phyloP scores from a whole-genome alignment of 345 rosid genomes.

The Salix udensis region DNA sequence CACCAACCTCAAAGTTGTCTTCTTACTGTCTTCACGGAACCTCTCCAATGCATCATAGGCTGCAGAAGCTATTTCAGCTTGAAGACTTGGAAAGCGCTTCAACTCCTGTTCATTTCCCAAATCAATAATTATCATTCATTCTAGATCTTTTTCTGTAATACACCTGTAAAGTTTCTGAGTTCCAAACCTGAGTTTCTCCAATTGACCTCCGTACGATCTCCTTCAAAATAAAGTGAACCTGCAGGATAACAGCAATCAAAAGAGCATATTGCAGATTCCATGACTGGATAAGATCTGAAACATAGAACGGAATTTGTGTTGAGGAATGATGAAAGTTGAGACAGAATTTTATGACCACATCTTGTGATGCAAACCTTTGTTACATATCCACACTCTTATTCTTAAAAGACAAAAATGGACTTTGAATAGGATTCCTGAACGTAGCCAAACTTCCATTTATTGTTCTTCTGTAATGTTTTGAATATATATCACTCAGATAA shows the following conservation, averaged over 20 bases:
- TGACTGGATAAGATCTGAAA: not conserved
- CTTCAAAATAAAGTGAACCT: conserved; percentile 62
- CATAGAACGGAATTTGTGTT: too few species aligned
- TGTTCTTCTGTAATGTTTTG: too few species aligned
- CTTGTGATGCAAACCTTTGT: not conserved
- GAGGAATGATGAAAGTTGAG: not conserved
- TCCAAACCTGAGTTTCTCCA: conserved; percentile 54
- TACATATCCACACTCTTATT: not conserved
- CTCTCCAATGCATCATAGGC: conserved; percentile 50
- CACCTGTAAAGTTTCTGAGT: not conserved
- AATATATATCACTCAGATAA: not conserved
- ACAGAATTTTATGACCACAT: not conserved
- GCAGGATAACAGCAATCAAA: conserved; percentile 12
- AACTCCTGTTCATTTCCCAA: conserved; percentile 43
- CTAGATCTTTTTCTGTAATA: not conserved
- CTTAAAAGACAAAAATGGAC: not conserved
- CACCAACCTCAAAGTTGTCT: conserved; percentile 50
- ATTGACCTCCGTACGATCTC: conserved; percentile 61
- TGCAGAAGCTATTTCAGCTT: conserved; percentile 49
- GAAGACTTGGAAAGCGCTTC: conserved; percentile 60
- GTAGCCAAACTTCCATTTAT: too few species aligned
- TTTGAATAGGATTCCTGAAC: not conserved
- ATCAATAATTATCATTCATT: conserved; percentile 2
- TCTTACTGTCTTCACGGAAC: conserved; percentile 55
- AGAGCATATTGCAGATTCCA: not conserved